Evolutionary conservation across 169 alveolate genomes (phyloP).

Genomic region (Eimeria necatrix): DNA sequence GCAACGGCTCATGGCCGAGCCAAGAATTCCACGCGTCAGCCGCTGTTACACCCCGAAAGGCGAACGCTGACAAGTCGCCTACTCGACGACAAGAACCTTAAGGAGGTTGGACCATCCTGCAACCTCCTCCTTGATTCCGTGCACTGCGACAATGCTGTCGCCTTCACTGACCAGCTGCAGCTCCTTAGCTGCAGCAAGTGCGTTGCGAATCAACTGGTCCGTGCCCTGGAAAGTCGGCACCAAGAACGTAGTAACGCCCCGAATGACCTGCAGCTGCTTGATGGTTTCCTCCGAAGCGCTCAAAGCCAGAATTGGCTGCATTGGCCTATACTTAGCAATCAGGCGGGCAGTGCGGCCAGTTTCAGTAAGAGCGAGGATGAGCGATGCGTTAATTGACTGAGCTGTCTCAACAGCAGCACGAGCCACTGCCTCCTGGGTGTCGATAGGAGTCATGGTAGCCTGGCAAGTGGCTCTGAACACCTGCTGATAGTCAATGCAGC

Average conservation of each 20-base stretch:
- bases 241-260: constrained; percentile 96
- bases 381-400: constrained; percentile 89
- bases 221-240: constrained; percentile 87
- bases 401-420: constrained; percentile 88
- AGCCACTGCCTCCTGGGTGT: constrained; percentile 87
- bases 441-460: constrained; percentile 76
- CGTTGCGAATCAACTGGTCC: constrained; percentile 85
- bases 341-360: constrained; percentile 98
- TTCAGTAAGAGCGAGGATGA: constrained; percentile 97
- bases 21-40: too few relatives aligned
- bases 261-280: constrained; percentile 94
- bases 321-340: constrained; percentile 98
- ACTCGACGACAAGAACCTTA: constrained; percentile 91
- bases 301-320: constrained; percentile 95
- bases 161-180: constrained; percentile 93
- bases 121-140: constrained; percentile 96
- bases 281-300: constrained; percentile 93
- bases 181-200: constrained; percentile 94
- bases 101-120: constrained; percentile 96
- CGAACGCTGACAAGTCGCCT: not conserved
- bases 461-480: constrained; percentile 78
- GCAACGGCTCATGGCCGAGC: too few relatives aligned
- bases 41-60: too few relatives aligned
- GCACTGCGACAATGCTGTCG: constrained; percentile 95
- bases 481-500: constrained; percentile 88